These are phyloP conservation scores for Flaveria ramosissima DNA, from an alignment of 129 eudicot genomes.

Conservation along the genomic window DNA sequence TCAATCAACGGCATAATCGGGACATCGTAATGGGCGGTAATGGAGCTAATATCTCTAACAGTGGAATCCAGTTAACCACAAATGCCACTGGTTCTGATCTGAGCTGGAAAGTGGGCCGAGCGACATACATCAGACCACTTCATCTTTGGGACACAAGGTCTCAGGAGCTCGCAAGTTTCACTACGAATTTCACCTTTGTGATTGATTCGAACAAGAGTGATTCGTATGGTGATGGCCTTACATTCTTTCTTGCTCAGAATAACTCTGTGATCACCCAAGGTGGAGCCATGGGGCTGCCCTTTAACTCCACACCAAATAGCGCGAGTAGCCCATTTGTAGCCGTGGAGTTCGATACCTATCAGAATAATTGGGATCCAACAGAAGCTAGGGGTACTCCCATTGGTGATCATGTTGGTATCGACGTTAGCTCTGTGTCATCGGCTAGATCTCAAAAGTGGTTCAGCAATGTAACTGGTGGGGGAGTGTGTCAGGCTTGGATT, in stretches of 20 bases:
- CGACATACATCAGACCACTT: conserved; percentile 26
- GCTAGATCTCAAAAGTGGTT: conserved; percentile 27
- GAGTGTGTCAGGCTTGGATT: conserved; percentile 44
- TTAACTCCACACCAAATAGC: not conserved
- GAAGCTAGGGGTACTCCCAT: not conserved
- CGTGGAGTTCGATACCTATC: conserved; percentile 54
- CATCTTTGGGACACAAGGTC: conserved; percentile 36
- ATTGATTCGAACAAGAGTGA: conserved; percentile 16
- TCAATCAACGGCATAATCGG: conserved; percentile 2
- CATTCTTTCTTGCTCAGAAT: conserved; percentile 35
- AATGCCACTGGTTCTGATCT: not conserved
- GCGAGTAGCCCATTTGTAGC: conserved; percentile 39
- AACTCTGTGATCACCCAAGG: conserved; percentile 11
- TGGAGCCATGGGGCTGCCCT: conserved; percentile 34
- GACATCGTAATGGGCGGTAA: conserved; percentile 4
- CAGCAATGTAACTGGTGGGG: conserved; percentile 34
- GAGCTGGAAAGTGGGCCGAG: not conserved
- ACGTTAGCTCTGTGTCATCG: conserved; percentile 39
- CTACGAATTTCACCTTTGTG: conserved; percentile 40
- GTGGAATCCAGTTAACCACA: conserved; percentile 33
- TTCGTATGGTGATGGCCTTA: conserved; percentile 30
- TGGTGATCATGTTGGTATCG: conserved; percentile 46
- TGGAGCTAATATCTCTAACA: conserved; percentile 16
- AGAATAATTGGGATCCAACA: conserved; percentile 34
- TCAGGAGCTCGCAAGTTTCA: conserved; percentile 35